phyloP scores from a whole-genome alignment of 2,329 filamentous ascomycete species.

The Sporothrix pallida region DNA sequence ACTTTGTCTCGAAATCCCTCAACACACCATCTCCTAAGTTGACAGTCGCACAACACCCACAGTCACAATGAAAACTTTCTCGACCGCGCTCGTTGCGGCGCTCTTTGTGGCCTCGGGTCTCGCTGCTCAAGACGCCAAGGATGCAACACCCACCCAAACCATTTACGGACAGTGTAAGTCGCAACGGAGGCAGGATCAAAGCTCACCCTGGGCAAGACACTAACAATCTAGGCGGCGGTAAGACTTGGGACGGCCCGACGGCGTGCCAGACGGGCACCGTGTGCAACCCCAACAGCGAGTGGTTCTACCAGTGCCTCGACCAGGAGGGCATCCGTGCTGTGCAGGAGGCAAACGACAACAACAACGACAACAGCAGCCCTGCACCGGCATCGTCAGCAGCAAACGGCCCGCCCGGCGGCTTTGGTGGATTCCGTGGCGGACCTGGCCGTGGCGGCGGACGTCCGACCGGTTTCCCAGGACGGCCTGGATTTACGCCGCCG shows the following conservation, averaged over 20 bases:
- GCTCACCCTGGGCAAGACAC: background rate
- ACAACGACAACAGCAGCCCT: background rate
- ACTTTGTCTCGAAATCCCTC: background rate
- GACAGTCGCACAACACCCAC: background rate
- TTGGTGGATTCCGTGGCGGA: background rate
- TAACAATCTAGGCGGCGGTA: slow-evolving; percentile 32
- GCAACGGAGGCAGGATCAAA: background rate
- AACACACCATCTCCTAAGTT: background rate
- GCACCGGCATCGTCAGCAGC: background rate
- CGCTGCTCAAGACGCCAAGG: slow-evolving; percentile 10
- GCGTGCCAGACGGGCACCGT: slow-evolving; percentile 32
- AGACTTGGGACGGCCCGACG: slow-evolving; percentile 31
- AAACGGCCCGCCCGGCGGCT: background rate
- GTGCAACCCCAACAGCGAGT: slow-evolving; percentile 32
- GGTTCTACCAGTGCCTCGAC: slow-evolving; percentile 33
- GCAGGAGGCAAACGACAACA: background rate
- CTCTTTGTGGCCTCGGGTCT: slow-evolving; percentile 25
- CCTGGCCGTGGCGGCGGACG: background rate
- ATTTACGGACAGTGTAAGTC: slow-evolving; percentile 33
- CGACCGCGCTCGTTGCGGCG: background rate
- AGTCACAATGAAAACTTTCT: slow-evolving; percentile 22
- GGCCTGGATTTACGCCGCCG: background rate
- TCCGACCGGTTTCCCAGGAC: background rate
- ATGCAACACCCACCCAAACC: slow-evolving; percentile 12
- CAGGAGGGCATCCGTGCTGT: background rate